Percentiles rank a stretch among this genome's conserved stretches.
Evolutionary conservation across 2,329 filamentous ascomycete genomes (phyloP).

Genomic region (Colletotrichum australisinense): DNA sequence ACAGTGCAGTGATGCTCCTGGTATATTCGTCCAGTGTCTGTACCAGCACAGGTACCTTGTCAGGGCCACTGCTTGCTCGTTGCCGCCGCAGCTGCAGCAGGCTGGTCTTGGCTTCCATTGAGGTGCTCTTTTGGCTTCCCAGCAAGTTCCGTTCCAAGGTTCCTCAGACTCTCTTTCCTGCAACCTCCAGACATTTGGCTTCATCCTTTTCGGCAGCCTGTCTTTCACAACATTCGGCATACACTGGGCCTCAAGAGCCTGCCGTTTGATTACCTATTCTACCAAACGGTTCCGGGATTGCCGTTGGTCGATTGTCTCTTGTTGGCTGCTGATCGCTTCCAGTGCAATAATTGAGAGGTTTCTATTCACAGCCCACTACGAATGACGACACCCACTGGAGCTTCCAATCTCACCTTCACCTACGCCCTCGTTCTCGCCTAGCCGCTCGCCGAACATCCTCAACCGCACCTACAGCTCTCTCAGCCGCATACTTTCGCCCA

Average conservation of each 20-base stretch:
- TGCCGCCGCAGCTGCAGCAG: not conserved
- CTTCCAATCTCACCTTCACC: conserved; percentile 24
- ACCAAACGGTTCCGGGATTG: not conserved
- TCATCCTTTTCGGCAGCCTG: conserved; percentile 3
- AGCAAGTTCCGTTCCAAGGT: not conserved
- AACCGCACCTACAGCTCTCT: conserved; percentile 10
- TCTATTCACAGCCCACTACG: conserved; percentile 19
- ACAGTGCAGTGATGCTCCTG: not conserved
- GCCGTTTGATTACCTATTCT: not conserved
- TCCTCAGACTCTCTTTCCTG: conserved; percentile 6
- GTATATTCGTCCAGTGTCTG: not conserved
- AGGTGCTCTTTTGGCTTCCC: not conserved
- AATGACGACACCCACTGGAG: conserved; percentile 32
- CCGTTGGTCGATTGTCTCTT: conserved; percentile 1
- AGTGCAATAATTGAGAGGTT: conserved; percentile 15
- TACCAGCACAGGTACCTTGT: too few species aligned
- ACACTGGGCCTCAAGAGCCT: not conserved
- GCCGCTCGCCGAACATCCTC: conserved; percentile 4
- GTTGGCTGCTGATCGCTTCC: conserved; percentile 5
- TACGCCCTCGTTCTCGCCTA: not conserved
- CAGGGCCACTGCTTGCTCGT: not conserved
- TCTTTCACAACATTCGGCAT: not conserved
- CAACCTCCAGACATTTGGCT: conserved; percentile 10
- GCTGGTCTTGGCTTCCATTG: conserved; percentile 24
- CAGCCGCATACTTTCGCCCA: not conserved